Base-by-base conservation (phyloP, 441 rosid species). In the Populus hybrid region DNA sequence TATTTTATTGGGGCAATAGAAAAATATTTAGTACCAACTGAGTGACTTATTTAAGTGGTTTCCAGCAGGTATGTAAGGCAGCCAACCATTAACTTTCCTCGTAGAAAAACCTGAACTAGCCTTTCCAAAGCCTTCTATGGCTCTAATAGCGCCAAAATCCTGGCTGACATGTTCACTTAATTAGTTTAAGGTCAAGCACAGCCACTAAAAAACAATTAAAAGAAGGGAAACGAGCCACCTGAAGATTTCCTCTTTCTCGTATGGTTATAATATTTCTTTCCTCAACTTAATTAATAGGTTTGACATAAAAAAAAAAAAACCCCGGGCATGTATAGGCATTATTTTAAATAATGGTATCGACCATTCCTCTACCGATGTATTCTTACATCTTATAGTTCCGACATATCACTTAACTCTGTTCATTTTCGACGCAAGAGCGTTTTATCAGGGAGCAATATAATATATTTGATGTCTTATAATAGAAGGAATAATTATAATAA, bases 111-210 rank as follows among this genome's bases (percentile, higher is more conserved):
- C 82, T 85, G 80, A 82, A 68, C 56, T 81, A 77, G 79, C 83
- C 88, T 83, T 79, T 86, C 74, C 6, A 29, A 78, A 74, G 53
- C 74, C 79, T 88, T 76, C 74, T 81, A 79, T 68, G 73, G 71
- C 71, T 86, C 73, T 77, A 83, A 83, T 83, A 84, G 18, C 86
- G 86, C 82, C 86, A 87, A 74, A 81, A 66, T 36, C 66, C 65
- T 79, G 73, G 79, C 84, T 78, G 81, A 87, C 90, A 88, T 68
- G 79, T 71, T 79, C 72, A 45, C 90, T 76, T 79, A 23, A 23
- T 23, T 23, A 74, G 80, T 85, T 87, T 84, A 85, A 82, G 87
- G 83, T 75, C 81, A 38, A 69, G 66, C 74, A 73, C 78, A 83
- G 85, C 90, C 87, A 84, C 85, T 80, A 45, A 28, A 53, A 75